phyloP scores from a whole-genome alignment of 768 basidiomycete genomes.

The Mycena rosella region DNA sequence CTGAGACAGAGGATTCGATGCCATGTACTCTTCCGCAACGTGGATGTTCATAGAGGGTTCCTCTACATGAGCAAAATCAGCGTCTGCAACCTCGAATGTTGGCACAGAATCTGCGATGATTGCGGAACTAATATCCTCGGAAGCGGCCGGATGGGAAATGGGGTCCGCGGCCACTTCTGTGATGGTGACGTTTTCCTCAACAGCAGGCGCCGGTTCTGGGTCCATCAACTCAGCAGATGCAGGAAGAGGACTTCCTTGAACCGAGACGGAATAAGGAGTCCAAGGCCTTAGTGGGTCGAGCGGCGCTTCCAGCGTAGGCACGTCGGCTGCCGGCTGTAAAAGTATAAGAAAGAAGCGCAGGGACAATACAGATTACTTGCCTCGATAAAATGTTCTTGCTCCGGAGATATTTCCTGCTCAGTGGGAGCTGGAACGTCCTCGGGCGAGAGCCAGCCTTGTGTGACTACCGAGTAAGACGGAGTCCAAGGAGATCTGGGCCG shows the following conservation, averaged over 20 bases:
- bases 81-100: background rate
- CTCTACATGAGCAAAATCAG: background rate
- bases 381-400: slow-evolving; percentile 7
- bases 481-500: slow-evolving; percentile 43
- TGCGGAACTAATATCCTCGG: background rate
- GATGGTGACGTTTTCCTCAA: background rate
- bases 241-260: slow-evolving; percentile 50
- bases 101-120: background rate
- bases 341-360: background rate
- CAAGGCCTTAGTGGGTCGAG: slow-evolving; percentile 45
- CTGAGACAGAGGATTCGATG: too few species aligned
- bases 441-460: slow-evolving; percentile 33
- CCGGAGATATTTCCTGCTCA: slow-evolving; percentile 6
- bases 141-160: background rate
- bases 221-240: slow-evolving; percentile 20
- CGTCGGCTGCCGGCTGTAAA: slow-evolving; percentile 36
- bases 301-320: slow-evolving; percentile 32
- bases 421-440: background rate
- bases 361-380: background rate
- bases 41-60: background rate
- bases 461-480: slow-evolving; percentile 42
- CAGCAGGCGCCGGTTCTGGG: background rate
- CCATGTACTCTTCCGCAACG: background rate
- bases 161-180: background rate
- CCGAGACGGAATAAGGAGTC: slow-evolving; percentile 58